A percentile compares a stretch with the other conserved stretches of the same genome.
These are phyloP conservation scores for Metarhizium guizhouense DNA, from an alignment of 2,329 filamentous ascomycete species.

Conservation along the genomic window DNA sequence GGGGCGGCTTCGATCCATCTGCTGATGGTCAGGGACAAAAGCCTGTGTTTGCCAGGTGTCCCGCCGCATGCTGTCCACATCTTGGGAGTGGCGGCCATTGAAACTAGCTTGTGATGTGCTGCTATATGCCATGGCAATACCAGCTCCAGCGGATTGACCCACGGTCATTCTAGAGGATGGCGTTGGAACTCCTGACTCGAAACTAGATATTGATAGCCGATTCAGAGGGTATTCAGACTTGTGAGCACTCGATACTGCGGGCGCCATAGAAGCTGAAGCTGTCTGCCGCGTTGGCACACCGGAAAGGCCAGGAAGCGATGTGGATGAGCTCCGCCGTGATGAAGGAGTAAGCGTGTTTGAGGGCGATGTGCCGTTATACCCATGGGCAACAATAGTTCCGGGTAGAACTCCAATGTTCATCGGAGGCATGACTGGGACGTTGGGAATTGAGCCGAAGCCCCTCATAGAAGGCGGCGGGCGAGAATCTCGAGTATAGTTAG, in stretches of 20 bases:
- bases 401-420: neutral
- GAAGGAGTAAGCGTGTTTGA: conserved; percentile 1
- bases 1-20: conserved; percentile 6
- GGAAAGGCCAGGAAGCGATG: conserved; percentile 13
- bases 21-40: conserved; percentile 2
- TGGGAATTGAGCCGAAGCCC: conserved; percentile 18
- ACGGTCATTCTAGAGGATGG: neutral
- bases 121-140: neutral
- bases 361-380: conserved; percentile 1
- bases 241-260: conserved; percentile 2
- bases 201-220: conserved; percentile 4
- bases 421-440: conserved; percentile 1
- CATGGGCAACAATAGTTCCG: neutral
- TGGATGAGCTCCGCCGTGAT: conserved; percentile 13
- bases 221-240: conserved; percentile 7
- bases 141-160: neutral
- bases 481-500: conserved; percentile 11
- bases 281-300: conserved; percentile 6
- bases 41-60: conserved; percentile 15
- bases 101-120: neutral
- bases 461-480: conserved; percentile 22
- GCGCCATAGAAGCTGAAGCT: conserved; percentile 9
- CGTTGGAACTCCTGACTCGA: neutral
- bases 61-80: neutral
- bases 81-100: neutral